phyloP scores from a whole-genome alignment of 805 yeast species.

The Metschnikowia anglica region DNA sequence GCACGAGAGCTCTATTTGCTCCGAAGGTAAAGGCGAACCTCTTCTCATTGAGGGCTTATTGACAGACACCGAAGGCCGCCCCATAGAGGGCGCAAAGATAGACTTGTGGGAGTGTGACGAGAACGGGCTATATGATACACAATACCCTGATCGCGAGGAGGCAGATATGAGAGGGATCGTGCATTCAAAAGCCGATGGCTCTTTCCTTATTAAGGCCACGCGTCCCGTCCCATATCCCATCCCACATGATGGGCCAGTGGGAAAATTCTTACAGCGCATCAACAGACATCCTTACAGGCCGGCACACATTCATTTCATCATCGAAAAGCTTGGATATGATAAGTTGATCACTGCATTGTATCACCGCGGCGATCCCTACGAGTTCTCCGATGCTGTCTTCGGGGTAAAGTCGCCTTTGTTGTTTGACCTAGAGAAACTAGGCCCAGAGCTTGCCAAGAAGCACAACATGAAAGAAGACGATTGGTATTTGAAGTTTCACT shows the following conservation, averaged over 20 bases:
- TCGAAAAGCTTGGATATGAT: conserved; percentile 22
- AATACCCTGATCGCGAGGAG: conserved; percentile 21
- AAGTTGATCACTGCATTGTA: conserved; percentile 24
- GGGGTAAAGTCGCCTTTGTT: conserved; percentile 22
- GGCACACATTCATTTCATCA: conserved; percentile 24
- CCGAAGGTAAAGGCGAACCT: conserved; percentile 24
- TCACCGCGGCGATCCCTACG: conserved; percentile 22
- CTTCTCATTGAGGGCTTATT: conserved; percentile 23
- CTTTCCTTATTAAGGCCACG: conserved; percentile 8
- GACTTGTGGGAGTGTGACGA: conserved; percentile 27
- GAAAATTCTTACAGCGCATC: conserved; percentile 4
- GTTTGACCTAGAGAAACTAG: conserved; percentile 17
- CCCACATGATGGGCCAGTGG: conserved; percentile 12
- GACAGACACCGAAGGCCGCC: conserved; percentile 19
- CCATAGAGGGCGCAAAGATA: conserved; percentile 21
- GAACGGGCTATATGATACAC: conserved; percentile 25
- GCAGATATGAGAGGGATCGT: conserved; percentile 25
- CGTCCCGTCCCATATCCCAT: conserved; percentile 12
- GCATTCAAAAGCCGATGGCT: conserved; percentile 17
- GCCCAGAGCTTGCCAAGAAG: conserved; percentile 19
- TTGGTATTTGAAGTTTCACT: conserved; percentile 24
- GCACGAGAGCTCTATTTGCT: conserved; percentile 19
- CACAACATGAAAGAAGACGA: conserved; percentile 21
- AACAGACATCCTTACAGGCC: conserved; percentile 13
- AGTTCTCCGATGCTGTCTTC: conserved; percentile 24